Evolutionary conservation across 495 filamentous ascomycete species (phyloP).

Genomic region (Pseudotulostoma volvatum): DNA sequence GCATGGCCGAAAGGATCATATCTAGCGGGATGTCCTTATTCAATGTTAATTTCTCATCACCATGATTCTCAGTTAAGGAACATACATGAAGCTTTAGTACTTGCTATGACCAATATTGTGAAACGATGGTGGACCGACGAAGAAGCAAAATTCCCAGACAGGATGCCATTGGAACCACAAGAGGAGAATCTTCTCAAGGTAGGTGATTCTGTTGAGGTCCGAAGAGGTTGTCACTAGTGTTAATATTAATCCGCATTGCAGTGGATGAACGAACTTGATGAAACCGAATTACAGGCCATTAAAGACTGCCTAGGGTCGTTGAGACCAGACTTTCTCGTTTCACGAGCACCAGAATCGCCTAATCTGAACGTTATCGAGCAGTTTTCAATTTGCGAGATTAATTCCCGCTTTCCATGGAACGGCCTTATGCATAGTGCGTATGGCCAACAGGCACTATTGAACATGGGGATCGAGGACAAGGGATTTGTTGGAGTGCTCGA

Average conservation of each 20-base stretch:
- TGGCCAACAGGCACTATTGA: conserved; percentile 10
- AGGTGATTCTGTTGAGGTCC: too few species aligned
- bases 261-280: conserved; percentile 6
- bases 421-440: conserved; percentile 13
- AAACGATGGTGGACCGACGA: conserved; percentile 25
- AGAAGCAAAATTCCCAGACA: conserved; percentile 15
- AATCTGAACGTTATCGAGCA: conserved; percentile 6
- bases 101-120: conserved; percentile 24
- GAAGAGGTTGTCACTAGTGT: too few species aligned
- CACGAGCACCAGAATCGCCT: conserved; percentile 4
- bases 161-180: conserved; percentile 22
- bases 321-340: conserved; percentile 30
- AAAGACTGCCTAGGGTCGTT: conserved; percentile 16
- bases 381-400: conserved; percentile 29
- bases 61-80: conserved; percentile 10
- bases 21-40: conserved; percentile 5
- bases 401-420: conserved; percentile 29
- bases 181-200: conserved; percentile 19
- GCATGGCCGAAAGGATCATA: not conserved
- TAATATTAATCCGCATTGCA: too few species aligned
- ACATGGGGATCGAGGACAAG: conserved; percentile 2
- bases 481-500: conserved; percentile 4
- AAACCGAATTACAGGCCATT: conserved; percentile 3
- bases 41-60: conserved; percentile 5
- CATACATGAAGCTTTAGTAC: conserved; percentile 13